A percentile compares a stretch with the other conserved stretches of the same genome.
phyloP scores from a whole-genome alignment of 768 basidiomycete genomes.

The Termitomyces sp. region DNA sequence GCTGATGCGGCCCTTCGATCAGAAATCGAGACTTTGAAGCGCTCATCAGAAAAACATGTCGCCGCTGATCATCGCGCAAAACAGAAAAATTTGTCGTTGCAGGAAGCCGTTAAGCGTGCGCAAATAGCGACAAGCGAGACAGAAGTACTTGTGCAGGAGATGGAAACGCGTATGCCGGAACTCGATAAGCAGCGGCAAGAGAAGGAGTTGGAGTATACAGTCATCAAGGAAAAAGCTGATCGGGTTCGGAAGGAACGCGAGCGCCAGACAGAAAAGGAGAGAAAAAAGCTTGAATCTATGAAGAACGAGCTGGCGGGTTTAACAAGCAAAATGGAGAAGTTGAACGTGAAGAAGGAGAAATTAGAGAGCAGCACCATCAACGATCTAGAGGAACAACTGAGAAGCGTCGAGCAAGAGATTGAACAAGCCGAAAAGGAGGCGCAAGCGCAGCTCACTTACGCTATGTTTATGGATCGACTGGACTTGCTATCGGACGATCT shows the following conservation, averaged over 20 bases:
- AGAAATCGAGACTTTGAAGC: conserved; percentile 81
- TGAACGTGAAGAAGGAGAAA: conserved; percentile 61
- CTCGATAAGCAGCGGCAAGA: conserved; percentile 31
- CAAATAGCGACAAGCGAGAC: conserved; percentile 48
- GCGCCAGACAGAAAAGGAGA: conserved; percentile 38
- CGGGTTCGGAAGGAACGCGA: conserved; percentile 39
- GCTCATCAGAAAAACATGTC: conserved; percentile 75
- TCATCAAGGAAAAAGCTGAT: conserved; percentile 46
- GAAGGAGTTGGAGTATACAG: conserved; percentile 37
- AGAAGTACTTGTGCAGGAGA: conserved; percentile 38
- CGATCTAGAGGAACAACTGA: conserved; percentile 66
- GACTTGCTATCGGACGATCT: conserved; percentile 14
- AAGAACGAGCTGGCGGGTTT: conserved; percentile 53
- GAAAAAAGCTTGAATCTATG: conserved; percentile 50
- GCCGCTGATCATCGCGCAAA: conserved; percentile 73
- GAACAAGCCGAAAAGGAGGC: conserved; percentile 37
- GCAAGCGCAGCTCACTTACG: conserved; percentile 8
- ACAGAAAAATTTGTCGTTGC: conserved; percentile 83
- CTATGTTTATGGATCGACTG: conserved; percentile 8
- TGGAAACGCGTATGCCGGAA: conserved; percentile 39
- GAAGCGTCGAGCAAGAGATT: conserved; percentile 55
- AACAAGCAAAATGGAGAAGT: conserved; percentile 61
- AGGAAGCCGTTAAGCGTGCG: conserved; percentile 83
- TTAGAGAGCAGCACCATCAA: conserved; percentile 52
- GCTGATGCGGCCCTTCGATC: conserved; percentile 74